Percentiles rank a stretch among this genome's conserved stretches.
Conservation (phyloP, 2,329 filamentous ascomycete genomes). For the Raffaelea deltoideospora region DNA sequence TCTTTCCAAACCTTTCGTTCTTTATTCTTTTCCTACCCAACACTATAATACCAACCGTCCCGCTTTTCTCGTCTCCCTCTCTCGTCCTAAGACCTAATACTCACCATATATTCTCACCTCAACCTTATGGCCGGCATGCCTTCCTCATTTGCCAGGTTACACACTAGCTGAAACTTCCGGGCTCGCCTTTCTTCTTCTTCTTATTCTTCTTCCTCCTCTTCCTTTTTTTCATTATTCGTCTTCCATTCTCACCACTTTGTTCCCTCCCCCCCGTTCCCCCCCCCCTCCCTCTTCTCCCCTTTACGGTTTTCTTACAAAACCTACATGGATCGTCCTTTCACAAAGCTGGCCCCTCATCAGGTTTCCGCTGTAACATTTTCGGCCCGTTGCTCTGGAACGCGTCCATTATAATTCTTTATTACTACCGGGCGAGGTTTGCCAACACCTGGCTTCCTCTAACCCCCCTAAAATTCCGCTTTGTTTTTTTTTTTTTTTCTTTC, state of each 20-base stretch:
- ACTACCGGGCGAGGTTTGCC: not conserved
- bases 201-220: conserved; percentile 1
- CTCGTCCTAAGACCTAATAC: no score
- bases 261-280: not conserved
- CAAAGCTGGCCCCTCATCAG: not conserved
- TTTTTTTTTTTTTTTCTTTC: not conserved
- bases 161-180: no score
- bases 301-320: not conserved
- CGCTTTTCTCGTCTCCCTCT: not conserved
- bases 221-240: not conserved
- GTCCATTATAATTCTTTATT: not conserved
- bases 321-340: conserved; percentile 1
- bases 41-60: not conserved
- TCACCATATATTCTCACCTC: conserved; percentile 1
- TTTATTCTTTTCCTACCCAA: conserved; percentile 1
- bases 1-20: no score
- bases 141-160: no score
- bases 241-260: not conserved
- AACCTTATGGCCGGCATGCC: no score
- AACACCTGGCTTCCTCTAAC: conserved; percentile 1
- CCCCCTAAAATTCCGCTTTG: no score
- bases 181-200: not conserved
- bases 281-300: not conserved
- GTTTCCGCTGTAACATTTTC: conserved; percentile 2
- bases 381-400: no score